Base-by-base conservation (phyloP, 257 asterid species). In the Coffea eugenioides region DNA sequence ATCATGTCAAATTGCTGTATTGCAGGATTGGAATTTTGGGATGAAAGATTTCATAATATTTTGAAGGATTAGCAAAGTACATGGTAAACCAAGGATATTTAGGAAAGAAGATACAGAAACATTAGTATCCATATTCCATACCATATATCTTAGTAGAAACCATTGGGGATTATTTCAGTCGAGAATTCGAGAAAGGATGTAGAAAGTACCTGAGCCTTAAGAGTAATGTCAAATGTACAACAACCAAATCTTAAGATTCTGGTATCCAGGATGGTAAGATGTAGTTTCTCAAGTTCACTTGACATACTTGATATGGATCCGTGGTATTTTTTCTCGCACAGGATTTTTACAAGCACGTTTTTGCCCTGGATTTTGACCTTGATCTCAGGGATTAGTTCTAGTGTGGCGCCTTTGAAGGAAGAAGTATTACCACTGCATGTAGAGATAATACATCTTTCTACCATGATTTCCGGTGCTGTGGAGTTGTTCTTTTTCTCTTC, bases 161-260 rank as follows among this genome's bases (percentile, higher is more conserved):
- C 43, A 39, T 39, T 39, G 2, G 43, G 43, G 43, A 39, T 39
- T 39, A 39, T 39, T 39, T 39, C 43, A 39, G 43, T 39, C 43
- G 43, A 39, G 5, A 39, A 39, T 39, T 39, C 43, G 43, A 4
- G 5, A 39, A 4, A 39, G 43, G 5, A 39, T 39, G 43, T 13
- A 52, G 15, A 52, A 12, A 15, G 15, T 85, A 91, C 96, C 93
- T 88, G 68, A 70, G 92, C 88, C 71, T 84, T 89, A 82, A 91
- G 52, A 68, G 93, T 83, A 54, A 91, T 84, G 73, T 87, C 87
- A 43, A 91, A 83, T 71, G 85, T 75, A 2, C 59, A 70, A 64
- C 18, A 70, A 43, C 96, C 93, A 84, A 91, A 91, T 0, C 90
- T 91, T 83, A 91, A 83, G 77, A 84, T 74, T 78, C 93, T 88